These are phyloP conservation scores for Lactarius quietus DNA, from an alignment of 768 basidiomycete species.

Conservation along the genomic window DNA sequence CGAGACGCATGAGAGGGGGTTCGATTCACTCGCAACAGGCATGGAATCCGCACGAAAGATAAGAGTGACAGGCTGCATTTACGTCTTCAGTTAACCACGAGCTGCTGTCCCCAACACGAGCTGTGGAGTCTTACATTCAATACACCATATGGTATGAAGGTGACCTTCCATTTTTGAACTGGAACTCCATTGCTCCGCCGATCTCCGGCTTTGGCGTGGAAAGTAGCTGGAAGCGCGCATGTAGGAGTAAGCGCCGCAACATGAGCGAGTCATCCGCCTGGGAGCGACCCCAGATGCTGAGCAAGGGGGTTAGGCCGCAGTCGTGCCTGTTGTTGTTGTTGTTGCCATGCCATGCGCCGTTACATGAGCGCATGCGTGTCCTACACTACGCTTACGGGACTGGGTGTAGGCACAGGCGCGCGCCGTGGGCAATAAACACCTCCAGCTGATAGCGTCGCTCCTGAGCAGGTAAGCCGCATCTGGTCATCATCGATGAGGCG, in stretches of 20 bases:
- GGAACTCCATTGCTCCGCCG: not conserved
- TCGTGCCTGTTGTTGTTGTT: not conserved
- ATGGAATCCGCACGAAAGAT: not conserved
- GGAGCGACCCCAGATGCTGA: not conserved
- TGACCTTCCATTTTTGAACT: not conserved
- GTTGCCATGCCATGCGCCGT: not conserved
- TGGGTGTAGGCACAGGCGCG: too few relatives aligned
- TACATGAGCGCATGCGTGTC: not conserved
- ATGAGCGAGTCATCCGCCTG: not conserved
- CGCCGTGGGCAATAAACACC: too few relatives aligned
- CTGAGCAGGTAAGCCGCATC: not conserved
- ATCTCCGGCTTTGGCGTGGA: conserved; percentile 16
- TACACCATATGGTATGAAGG: not conserved
- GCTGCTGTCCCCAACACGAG: not conserved
- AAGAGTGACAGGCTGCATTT: conserved; percentile 20
- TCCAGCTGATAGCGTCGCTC: not conserved
- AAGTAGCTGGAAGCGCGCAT: conserved; percentile 27
- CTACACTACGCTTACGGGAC: not conserved
- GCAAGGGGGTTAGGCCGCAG: too few relatives aligned
- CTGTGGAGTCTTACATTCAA: conserved; percentile 20
- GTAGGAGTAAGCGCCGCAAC: conserved; percentile 24
- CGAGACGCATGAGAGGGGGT: not conserved
- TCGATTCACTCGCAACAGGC: not conserved
- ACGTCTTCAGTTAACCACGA: not conserved
- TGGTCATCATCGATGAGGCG: conserved; percentile 12